phyloP scores from a whole-genome alignment of 2,329 filamentous ascomycete genomes.

The Parastagonospora nodorum region DNA sequence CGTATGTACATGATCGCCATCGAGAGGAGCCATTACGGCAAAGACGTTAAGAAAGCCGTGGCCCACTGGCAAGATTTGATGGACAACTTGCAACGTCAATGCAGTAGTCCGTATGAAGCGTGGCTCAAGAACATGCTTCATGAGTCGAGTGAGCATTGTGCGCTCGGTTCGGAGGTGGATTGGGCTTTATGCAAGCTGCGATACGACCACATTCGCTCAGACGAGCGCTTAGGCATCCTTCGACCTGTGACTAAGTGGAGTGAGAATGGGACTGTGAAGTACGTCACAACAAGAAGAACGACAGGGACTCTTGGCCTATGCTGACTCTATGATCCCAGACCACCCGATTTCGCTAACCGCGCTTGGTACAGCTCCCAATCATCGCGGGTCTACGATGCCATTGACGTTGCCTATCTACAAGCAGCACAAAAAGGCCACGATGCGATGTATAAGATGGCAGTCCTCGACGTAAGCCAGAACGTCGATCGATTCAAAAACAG shows the following conservation, averaged over 20 bases:
- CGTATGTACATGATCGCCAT: conserved; percentile 56
- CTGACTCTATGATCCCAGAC: conserved; percentile 20
- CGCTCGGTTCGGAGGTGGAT: conserved; percentile 41
- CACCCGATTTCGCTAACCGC: conserved; percentile 62
- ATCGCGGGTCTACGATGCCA: conserved; percentile 66
- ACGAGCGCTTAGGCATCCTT: conserved; percentile 56
- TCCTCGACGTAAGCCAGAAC: conserved; percentile 73
- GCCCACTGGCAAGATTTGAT: conserved; percentile 54
- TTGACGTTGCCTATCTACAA: conserved; percentile 66
- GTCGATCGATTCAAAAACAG: conserved; percentile 63
- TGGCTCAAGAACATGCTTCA: conserved; percentile 65
- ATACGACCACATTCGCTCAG: conserved; percentile 61
- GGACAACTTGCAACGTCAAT: conserved; percentile 56
- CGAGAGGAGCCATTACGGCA: conserved; percentile 30
- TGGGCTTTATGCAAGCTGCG: conserved; percentile 65
- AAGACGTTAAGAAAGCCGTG: conserved; percentile 14
- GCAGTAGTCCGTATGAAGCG: conserved; percentile 65
- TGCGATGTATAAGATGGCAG: conserved; percentile 58
- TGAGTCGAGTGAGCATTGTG: conserved; percentile 50
- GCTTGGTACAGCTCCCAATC: conserved; percentile 58
- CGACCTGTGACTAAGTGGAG: conserved; percentile 66
- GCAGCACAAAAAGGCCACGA: conserved; percentile 59
- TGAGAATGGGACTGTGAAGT: conserved; percentile 55
- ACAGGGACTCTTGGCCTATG: too few relatives aligned
- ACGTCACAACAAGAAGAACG: too few relatives aligned